Base-by-base conservation (phyloP, 2,329 filamentous ascomycete species). In the Sporothrix brunneoviolacea region DNA sequence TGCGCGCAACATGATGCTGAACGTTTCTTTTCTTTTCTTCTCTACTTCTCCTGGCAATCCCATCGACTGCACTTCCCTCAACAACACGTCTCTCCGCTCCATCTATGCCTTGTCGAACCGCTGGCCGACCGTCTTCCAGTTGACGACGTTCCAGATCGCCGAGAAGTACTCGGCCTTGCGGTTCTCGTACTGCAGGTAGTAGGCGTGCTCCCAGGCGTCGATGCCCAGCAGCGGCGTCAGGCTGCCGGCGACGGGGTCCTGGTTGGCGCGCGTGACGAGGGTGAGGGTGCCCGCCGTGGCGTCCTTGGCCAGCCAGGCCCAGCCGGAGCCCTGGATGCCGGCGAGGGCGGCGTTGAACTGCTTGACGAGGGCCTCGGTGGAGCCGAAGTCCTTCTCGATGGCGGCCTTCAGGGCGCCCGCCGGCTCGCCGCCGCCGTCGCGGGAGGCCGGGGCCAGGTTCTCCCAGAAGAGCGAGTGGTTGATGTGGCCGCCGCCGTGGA, bases 121-220 rank as follows among this genome's bases (percentile, higher is more conserved):
- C 76, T 84, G 82, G 68, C 87, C 83, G 39, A 89, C 91, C 28
- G 86, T 81, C 80, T 90, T 89, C 91, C 91, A 96, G 82, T 95
- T 95, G 69, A 95, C 75, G 44, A 95, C 90, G 60, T 95, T 88
- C 91, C 91, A 95, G 67, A 95, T 86, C 53, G 88, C 88, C 62
- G 80, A 80, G 71, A 95, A 95, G 77, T 95, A 95, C 74, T 95
- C 90, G 52, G 86, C 90, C 82, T 95, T 95, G 70, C 89, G 84
- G 78, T 95, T 95, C 81, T 95, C 80, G 74, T 95, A 95, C 75
- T 95, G 88, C 55, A 95, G 77, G 73, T 95, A 94, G 76, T 94
- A 95, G 47, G 90, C 90, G 71, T 95, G 90, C 77, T 95, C 90
- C 90, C 90, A 95, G 49, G 90, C 91, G 73, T 96, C 91, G 62